Conservation (phyloP, 768 basidiomycete species). For the Ramaria rubella region DNA sequence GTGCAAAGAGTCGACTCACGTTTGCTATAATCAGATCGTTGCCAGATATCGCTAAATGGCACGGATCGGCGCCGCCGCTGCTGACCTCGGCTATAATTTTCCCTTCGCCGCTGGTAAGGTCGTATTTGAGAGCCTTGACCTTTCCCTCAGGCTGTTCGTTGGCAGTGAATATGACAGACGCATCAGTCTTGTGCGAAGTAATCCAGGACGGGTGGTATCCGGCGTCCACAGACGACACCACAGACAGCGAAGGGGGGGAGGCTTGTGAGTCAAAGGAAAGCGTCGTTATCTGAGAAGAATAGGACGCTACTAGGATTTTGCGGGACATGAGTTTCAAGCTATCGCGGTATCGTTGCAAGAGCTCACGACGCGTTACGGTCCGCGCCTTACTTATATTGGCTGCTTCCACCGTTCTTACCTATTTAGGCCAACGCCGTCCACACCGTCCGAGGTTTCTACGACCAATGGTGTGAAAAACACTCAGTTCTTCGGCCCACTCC, state of each 20-base stretch:
- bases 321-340: neutral
- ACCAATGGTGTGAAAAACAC: no score
- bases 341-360: neutral
- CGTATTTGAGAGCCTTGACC: conserved; percentile 53
- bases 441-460: no score
- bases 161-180: conserved; percentile 54
- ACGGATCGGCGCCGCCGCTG: conserved; percentile 58
- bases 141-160: conserved; percentile 65
- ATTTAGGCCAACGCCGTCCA: no score
- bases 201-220: conserved; percentile 77
- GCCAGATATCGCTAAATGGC: conserved; percentile 52
- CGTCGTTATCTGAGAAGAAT: conserved; percentile 55
- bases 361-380: neutral
- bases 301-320: conserved; percentile 57
- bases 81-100: conserved; percentile 41
- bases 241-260: conserved; percentile 33
- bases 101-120: conserved; percentile 42
- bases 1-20: conserved; percentile 39
- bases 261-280: conserved; percentile 53
- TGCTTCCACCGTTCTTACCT: no score
- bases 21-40: conserved; percentile 62
- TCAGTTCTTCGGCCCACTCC: no score
- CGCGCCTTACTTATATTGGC: no score
- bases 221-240: conserved; percentile 39
- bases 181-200: conserved; percentile 48